phyloP scores from a whole-genome alignment of 2,329 filamentous ascomycete genomes.

The Rutstroemia sp. region DNA sequence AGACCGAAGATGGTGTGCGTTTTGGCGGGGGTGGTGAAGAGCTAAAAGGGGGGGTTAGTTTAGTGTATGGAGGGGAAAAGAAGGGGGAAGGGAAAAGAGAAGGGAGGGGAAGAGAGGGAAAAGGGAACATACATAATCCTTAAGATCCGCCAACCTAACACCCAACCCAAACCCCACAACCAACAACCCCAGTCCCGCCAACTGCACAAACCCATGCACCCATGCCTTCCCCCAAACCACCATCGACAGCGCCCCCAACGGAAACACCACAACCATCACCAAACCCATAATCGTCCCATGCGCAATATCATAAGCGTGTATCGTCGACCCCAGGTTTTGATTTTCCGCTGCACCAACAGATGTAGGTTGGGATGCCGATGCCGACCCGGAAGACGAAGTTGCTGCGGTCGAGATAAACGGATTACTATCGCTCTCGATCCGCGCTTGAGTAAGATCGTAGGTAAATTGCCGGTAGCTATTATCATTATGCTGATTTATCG shows the following conservation, averaged over 20 bases:
- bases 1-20: slow-evolving; percentile 50
- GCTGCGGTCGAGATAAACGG: slow-evolving; percentile 18
- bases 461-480: slow-evolving; percentile 13
- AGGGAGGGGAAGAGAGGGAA: not conserved
- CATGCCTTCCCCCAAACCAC: slow-evolving; percentile 39
- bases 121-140: slow-evolving; percentile 16
- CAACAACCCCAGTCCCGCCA: slow-evolving; percentile 46
- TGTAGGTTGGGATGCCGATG: not conserved
- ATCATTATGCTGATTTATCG: slow-evolving; percentile 17
- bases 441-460: slow-evolving; percentile 22
- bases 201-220: slow-evolving; percentile 50
- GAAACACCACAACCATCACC: slow-evolving; percentile 51
- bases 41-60: not conserved
- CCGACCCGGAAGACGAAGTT: not conserved
- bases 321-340: not conserved
- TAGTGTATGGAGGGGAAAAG: too few relatives aligned
- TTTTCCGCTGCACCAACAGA: slow-evolving; percentile 1
- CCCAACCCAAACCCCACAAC: slow-evolving; percentile 57
- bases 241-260: slow-evolving; percentile 53
- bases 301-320: slow-evolving; percentile 25
- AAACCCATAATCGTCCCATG: slow-evolving; percentile 56
- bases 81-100: not conserved
- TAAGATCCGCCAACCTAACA: slow-evolving; percentile 38
- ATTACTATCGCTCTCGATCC: slow-evolving; percentile 17
- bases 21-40: slow-evolving; percentile 32